A percentile compares a stretch with the other conserved stretches of the same genome.
phyloP scores from a whole-genome alignment of 1,284 basidiomycete species.

The Amylostereum chailletii region DNA sequence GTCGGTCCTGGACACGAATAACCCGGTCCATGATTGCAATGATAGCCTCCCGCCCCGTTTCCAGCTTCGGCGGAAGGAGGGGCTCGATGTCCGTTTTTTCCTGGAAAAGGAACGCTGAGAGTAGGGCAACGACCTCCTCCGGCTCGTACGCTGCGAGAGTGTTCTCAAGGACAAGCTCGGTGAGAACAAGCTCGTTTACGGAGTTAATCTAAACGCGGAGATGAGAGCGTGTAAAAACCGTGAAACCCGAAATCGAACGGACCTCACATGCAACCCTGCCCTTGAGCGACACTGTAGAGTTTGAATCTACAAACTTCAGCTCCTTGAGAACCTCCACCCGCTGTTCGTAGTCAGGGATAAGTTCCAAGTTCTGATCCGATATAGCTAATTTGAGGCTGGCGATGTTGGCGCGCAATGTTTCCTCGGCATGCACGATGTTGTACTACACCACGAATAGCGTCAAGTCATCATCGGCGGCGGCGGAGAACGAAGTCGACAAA shows the following conservation, averaged over 20 bases:
- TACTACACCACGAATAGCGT: constrained; percentile 44
- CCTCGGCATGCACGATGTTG: constrained; percentile 63
- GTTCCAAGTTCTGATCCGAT: constrained; percentile 94
- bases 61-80: constrained; percentile 66
- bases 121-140: constrained; percentile 93
- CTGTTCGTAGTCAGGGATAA: constrained; percentile 96
- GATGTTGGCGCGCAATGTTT: constrained; percentile 67
- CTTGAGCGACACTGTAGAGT: constrained; percentile 91
- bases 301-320: constrained; percentile 88
- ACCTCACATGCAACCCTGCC: constrained; percentile 98
- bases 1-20: constrained; percentile 66
- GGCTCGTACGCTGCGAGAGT: constrained; percentile 85
- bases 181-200: constrained; percentile 90
- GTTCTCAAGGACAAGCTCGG: constrained; percentile 96
- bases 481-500: constrained; percentile 26
- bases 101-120: constrained; percentile 96
- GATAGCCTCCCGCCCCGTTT: constrained; percentile 76
- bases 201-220: constrained; percentile 77
- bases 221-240: constrained; percentile 1
- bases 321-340: constrained; percentile 87
- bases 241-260: not conserved
- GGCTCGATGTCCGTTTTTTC: constrained; percentile 93
- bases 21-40: constrained; percentile 79
- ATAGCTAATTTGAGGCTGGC: constrained; percentile 70
- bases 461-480: too few relatives aligned